These are phyloP conservation scores for Ophiostoma quercus DNA, from an alignment of 2,329 filamentous ascomycete genomes.

Conservation along the genomic window DNA sequence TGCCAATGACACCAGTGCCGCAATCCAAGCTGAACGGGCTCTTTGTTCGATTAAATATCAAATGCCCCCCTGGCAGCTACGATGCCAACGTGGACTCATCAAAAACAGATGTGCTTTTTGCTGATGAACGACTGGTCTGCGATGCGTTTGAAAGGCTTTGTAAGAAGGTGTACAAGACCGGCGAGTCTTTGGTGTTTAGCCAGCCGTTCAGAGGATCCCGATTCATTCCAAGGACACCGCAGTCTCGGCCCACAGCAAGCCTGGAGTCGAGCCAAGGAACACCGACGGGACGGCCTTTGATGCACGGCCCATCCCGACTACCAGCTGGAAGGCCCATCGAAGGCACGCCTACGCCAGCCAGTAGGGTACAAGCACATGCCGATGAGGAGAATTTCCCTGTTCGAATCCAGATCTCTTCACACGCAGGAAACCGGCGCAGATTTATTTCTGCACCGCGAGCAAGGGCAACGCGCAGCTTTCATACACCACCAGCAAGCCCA, in stretches of 20 bases:
- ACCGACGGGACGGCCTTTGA: not conserved
- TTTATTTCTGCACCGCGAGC: not conserved
- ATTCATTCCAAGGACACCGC: conserved; percentile 12
- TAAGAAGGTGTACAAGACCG: not conserved
- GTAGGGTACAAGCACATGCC: not conserved
- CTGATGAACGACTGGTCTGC: conserved; percentile 45
- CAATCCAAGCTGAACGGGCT: conserved; percentile 40
- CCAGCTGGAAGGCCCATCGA: not conserved
- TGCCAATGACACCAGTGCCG: not conserved
- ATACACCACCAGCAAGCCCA: conserved; percentile 24
- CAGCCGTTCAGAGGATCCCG: not conserved
- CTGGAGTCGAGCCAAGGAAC: not conserved
- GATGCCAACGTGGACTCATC: conserved; percentile 66
- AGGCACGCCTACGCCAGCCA: not conserved
- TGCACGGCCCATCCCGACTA: not conserved
- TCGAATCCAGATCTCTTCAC: not conserved
- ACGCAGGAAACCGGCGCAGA: not conserved
- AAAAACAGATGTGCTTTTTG: conserved; percentile 68
- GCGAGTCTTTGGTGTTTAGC: not conserved
- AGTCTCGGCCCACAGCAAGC: not conserved
- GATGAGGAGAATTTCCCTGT: not conserved
- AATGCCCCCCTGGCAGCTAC: conserved; percentile 58
- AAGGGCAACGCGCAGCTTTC: conserved; percentile 7
- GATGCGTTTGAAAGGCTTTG: conserved; percentile 45
- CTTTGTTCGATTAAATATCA: conserved; percentile 61